These are phyloP conservation scores for Lodderomyces margitis DNA, from an alignment of 1,139 yeast genomes.

Conservation along the genomic window DNA sequence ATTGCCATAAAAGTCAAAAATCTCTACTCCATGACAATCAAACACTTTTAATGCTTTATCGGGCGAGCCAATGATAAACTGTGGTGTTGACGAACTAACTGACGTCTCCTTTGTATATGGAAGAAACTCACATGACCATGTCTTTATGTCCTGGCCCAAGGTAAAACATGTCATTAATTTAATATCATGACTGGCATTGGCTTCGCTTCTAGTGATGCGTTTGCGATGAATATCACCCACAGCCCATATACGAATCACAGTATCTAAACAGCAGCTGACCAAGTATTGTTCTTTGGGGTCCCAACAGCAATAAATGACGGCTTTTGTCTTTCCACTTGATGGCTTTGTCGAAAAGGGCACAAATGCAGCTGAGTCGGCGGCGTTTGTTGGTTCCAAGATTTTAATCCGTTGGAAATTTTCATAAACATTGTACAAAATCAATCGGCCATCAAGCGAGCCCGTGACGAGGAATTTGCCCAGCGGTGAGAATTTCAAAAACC, in stretches of 20 bases:
- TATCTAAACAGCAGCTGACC: conserved; percentile 69
- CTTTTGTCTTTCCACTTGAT: conserved; percentile 32
- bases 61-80: conserved; percentile 72
- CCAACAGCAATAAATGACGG: conserved; percentile 71
- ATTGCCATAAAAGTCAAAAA: conserved; percentile 45
- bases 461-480: conserved; percentile 74
- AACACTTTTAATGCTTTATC: conserved; percentile 70
- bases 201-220: conserved; percentile 16
- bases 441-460: conserved; percentile 67
- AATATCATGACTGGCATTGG: conserved; percentile 11
- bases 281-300: conserved; percentile 68
- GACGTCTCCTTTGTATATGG: conserved; percentile 33
- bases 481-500: conserved; percentile 80
- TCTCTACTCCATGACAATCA: conserved; percentile 44
- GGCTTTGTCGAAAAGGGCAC: conserved; percentile 26
- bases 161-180: conserved; percentile 37
- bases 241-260: conserved; percentile 66
- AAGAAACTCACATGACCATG: conserved; percentile 75
- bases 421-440: conserved; percentile 65
- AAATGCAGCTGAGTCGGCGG: conserved; percentile 29
- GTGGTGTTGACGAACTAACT: conserved; percentile 31
- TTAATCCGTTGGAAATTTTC: conserved; percentile 48
- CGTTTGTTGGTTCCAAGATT: conserved; percentile 31
- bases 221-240: conserved; percentile 32
- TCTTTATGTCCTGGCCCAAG: conserved; percentile 40